A percentile compares a stretch with the other conserved stretches of the same genome.
phyloP scores from a whole-genome alignment of 2,329 filamentous ascomycete genomes.

The Tolypocladium amazonense region DNA sequence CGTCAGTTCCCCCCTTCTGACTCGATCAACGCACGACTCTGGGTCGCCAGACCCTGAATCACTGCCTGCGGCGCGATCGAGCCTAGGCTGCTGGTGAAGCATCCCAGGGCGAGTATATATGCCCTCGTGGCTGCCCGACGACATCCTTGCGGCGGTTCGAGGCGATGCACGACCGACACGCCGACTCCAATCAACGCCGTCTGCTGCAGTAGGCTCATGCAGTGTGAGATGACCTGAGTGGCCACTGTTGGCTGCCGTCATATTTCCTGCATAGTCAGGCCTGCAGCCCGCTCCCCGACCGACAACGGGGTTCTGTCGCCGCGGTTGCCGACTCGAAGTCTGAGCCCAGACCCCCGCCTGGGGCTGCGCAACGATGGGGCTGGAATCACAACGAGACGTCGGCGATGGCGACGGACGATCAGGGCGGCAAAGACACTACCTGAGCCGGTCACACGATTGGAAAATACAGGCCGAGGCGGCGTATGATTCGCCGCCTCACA shows the following conservation, averaged over 20 bases:
- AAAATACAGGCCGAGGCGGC: constrained; percentile 5
- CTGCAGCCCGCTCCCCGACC: constrained; percentile 5
- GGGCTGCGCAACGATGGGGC: constrained; percentile 18
- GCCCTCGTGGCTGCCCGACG: not conserved
- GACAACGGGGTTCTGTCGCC: constrained; percentile 5
- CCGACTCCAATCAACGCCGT: constrained; percentile 9
- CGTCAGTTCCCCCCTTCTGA: not conserved
- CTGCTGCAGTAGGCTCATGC: constrained; percentile 9
- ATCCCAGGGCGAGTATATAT: not conserved
- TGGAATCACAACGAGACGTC: constrained; percentile 18
- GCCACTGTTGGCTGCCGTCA: constrained; percentile 6
- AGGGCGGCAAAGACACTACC: constrained; percentile 15
- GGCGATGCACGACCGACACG: constrained; percentile 7
- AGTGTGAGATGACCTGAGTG: constrained; percentile 14
- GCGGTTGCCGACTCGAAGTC: constrained; percentile 5
- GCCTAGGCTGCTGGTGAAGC: not conserved
- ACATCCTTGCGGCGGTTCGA: not conserved
- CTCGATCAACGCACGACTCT: not conserved
- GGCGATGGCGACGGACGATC: constrained; percentile 15
- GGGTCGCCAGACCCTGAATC: not conserved
- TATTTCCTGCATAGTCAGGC: constrained; percentile 3
- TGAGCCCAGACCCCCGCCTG: constrained; percentile 13
- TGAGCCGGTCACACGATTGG: constrained; percentile 7
- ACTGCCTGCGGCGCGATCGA: not conserved
- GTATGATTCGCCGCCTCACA: constrained; percentile 17